Evolutionary conservation across 192 early-diverging fungal genomes (phyloP).

Genomic region (Umbelopsis vinacea): DNA sequence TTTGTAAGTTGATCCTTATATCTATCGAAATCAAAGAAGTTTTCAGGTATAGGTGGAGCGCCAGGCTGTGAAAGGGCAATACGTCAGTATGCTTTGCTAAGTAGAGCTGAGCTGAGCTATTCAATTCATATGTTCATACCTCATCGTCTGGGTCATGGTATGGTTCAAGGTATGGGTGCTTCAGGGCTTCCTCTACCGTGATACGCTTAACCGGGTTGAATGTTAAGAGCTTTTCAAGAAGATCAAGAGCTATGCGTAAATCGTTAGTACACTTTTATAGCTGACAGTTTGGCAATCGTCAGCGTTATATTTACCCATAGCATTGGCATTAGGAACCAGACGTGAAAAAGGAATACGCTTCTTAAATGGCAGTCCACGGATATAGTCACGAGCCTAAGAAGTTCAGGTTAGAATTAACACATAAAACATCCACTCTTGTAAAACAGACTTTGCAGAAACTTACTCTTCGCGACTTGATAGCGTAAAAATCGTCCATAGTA

Average conservation of each 20-base stretch:
- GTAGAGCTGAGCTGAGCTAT: neutral
- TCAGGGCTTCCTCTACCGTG: constrained; percentile 91
- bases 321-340: constrained; percentile 88
- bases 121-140: constrained; percentile 2
- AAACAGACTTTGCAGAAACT: neutral
- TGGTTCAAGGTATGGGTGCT: constrained; percentile 87
- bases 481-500: constrained; percentile 84
- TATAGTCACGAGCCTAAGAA: constrained; percentile 84
- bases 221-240: constrained; percentile 90
- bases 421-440: neutral
- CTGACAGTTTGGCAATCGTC: too few species aligned
- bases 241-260: constrained; percentile 73
- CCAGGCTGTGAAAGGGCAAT: constrained; percentile 43
- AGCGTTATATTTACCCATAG: constrained; percentile 44
- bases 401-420: neutral
- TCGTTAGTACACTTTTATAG: neutral
- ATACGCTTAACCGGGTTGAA: constrained; percentile 92
- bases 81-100: neutral
- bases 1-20: constrained; percentile 81
- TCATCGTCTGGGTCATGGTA: constrained; percentile 75
- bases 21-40: constrained; percentile 88
- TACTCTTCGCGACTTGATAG: constrained; percentile 74
- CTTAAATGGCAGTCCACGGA: constrained; percentile 87
- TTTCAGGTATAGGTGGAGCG: constrained; percentile 72
- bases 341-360: constrained; percentile 78